Conservation (phyloP, 1,284 basidiomycete species). For the Melampsora abietis-canadensis region DNA sequence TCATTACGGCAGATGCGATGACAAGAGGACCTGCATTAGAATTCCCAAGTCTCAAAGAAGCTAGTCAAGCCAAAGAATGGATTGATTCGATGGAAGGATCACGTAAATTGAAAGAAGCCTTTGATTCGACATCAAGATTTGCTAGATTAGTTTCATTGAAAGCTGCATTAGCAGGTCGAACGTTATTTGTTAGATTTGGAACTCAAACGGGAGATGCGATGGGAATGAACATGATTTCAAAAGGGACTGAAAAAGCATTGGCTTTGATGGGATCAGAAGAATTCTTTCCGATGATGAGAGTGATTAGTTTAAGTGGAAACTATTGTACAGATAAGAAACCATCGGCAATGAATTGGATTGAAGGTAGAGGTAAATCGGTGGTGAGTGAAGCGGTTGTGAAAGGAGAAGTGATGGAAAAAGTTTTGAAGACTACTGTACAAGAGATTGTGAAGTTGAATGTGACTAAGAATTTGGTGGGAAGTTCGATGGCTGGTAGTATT, state of each 20-base stretch:
- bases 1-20: slow-evolving; percentile 91
- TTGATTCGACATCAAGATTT: slow-evolving; percentile 90
- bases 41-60: slow-evolving; percentile 76
- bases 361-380: slow-evolving; percentile 94
- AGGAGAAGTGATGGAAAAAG: slow-evolving; percentile 77
- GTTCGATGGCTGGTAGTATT: slow-evolving; percentile 93
- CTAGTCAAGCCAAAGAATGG: slow-evolving; percentile 82
- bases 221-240: slow-evolving; percentile 96
- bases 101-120: slow-evolving; percentile 71
- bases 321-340: slow-evolving; percentile 99
- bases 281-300: slow-evolving; percentile 86
- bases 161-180: slow-evolving; percentile 81
- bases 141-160: slow-evolving; percentile 78
- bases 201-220: slow-evolving; percentile 96
- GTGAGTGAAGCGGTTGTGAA: slow-evolving; percentile 93
- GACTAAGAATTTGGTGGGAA: slow-evolving; percentile 97
- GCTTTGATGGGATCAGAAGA: slow-evolving; percentile 66
- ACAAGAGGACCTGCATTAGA: slow-evolving; percentile 96
- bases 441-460: slow-evolving; percentile 86
- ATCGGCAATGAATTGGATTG: slow-evolving; percentile 99
- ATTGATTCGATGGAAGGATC: slow-evolving; percentile 81
- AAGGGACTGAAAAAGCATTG: slow-evolving; percentile 91
- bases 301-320: slow-evolving; percentile 92
- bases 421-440: slow-evolving; percentile 92
- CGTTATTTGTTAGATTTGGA: slow-evolving; percentile 90